Base-by-base conservation (phyloP, 148 eudicot genomes). In the Beta vulgaris region DNA sequence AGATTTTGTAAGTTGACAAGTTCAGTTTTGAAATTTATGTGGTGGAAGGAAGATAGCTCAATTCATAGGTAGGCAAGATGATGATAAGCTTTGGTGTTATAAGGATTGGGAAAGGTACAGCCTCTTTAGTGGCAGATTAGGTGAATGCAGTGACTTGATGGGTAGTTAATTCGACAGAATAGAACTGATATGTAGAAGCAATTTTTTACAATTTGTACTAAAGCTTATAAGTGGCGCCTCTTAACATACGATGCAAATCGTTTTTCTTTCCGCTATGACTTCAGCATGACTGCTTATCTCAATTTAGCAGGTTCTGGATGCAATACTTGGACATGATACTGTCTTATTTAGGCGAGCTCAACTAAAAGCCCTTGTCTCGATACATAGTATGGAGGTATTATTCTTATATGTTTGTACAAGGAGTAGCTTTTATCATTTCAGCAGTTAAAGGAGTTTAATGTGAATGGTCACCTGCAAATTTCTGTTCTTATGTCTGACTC, bases 291-390 rank as follows among this genome's bases (percentile, higher is more conserved):
- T 42, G 19, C 53, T 10, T 44, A 23, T 64, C 14, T 73, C 69
- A 12, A 74, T 83, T 68, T 72, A 26, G 71, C 84, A 93, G 98
- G 82, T 91, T 78, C 86, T 93, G 77, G 98, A 93, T 84, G 82
- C 73, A 69, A 79, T 87, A 37, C 86, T 93, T 78, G 98, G 98
- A 59, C 97, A 89, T 74, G 65, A 87, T 77, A 88, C 92, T 77
- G 90, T 87, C 34, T 79, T 94, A 72, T 94, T 94, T 82, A 90
- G 98, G 79, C 87, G 97, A 79, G 96, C 97, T 49, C 98, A 94
- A 66, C 75, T 94, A 73, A 94, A 94, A 82, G 98, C 98, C 79
- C 93, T 94, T 68, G 98, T 94, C 73, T 83, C 91, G 46, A 94
- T 94, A 68, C 98, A 94, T 54, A 82, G 98, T 75, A 87, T 87